Conservation (phyloP, 2,329 filamentous ascomycete species). For the Neospermospora avenae region DNA sequence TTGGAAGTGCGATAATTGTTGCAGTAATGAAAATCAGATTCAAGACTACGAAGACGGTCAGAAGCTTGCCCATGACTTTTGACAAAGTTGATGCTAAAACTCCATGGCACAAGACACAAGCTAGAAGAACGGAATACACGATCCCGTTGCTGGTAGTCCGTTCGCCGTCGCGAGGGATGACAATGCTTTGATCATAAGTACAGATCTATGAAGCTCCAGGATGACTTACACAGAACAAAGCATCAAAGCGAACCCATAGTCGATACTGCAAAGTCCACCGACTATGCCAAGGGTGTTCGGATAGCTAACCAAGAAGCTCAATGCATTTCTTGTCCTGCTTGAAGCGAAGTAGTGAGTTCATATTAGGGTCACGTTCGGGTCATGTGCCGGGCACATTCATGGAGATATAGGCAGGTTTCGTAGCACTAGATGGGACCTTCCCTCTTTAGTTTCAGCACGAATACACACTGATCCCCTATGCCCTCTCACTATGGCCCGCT, state of each 20-base stretch:
- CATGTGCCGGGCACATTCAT: too few species aligned
- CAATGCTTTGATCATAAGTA: conserved; percentile 38
- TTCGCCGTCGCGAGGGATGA: conserved; percentile 52
- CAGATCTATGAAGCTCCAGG: neutral
- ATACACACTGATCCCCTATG: too few species aligned
- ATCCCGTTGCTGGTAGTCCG: conserved; percentile 54
- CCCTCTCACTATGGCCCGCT: too few species aligned
- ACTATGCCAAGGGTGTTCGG: conserved; percentile 59
- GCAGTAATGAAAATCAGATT: conserved; percentile 54
- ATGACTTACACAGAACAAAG: conserved; percentile 48
- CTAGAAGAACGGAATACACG: conserved; percentile 56
- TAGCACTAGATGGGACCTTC: too few species aligned
- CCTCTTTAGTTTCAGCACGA: too few species aligned
- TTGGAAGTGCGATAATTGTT: conserved; percentile 54
- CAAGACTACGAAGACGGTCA: conserved; percentile 52
- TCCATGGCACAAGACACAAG: conserved; percentile 51
- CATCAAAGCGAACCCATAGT: conserved; percentile 55
- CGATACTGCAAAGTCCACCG: conserved; percentile 60
- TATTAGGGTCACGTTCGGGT: too few species aligned
- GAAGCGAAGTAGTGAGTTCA: conserved; percentile 56
- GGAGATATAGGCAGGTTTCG: too few species aligned
- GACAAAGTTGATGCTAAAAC: conserved; percentile 50
- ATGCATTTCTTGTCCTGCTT: conserved; percentile 50
- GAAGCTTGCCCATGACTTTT: conserved; percentile 56
- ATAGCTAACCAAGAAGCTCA: conserved; percentile 59